Evolutionary conservation across 2,329 filamentous ascomycete genomes (phyloP).

Genomic region (Apiospora kogelbergensis): DNA sequence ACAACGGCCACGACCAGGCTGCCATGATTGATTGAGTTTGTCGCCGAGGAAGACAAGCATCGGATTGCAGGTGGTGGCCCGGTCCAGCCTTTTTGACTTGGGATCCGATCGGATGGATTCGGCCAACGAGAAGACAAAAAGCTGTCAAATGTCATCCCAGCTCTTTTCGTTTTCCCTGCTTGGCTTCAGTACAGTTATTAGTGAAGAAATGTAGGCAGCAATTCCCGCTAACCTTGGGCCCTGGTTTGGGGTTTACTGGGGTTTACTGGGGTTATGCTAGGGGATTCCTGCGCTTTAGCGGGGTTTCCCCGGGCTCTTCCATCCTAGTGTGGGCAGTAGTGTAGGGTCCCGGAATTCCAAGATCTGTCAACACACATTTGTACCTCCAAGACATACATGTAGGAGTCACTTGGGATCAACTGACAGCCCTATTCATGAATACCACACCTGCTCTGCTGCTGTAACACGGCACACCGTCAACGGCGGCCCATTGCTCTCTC

Average conservation of each 20-base stretch:
- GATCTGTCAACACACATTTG: too few relatives aligned
- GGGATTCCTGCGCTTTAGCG: background rate
- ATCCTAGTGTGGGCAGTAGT: too few relatives aligned
- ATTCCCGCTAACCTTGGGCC: background rate
- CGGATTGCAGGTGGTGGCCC: background rate
- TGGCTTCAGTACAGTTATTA: too few relatives aligned
- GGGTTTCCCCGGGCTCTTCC: background rate
- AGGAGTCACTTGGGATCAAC: background rate
- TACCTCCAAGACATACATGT: too few relatives aligned
- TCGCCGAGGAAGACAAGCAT: background rate
- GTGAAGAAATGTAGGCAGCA: too few relatives aligned
- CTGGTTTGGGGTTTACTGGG: background rate
- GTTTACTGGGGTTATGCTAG: too few relatives aligned
- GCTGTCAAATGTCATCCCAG: background rate
- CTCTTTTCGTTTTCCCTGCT: background rate
- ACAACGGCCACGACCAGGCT: background rate
- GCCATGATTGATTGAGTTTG: background rate
- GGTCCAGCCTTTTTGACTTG: background rate
- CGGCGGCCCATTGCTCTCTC: background rate
- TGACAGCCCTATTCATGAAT: background rate
- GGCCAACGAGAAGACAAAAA: background rate
- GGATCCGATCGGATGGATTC: background rate
- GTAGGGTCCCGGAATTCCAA: too few relatives aligned
- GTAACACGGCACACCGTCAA: background rate
- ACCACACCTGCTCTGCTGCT: background rate